Conservation (phyloP, 2,329 filamentous ascomycete genomes). For the Phyllachora maydis region DNA sequence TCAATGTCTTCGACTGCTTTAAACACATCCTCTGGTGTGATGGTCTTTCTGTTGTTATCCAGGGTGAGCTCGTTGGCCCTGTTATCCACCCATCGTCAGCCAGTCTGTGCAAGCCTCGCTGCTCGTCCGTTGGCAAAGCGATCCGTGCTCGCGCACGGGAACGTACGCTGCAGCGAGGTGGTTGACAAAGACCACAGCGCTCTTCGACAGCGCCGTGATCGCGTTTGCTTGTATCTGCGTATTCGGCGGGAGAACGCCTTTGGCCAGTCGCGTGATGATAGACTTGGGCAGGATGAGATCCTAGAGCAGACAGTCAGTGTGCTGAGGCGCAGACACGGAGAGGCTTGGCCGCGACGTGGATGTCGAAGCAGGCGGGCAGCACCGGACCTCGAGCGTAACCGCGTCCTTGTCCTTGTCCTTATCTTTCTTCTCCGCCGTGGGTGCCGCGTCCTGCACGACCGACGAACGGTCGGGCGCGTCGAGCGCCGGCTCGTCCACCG, state of each 20-base stretch:
- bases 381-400: slow-evolving; percentile 29
- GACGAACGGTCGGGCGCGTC: neutral
- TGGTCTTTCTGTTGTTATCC: slow-evolving; percentile 53
- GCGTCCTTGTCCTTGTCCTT: slow-evolving; percentile 15
- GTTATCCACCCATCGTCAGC: slow-evolving; percentile 1
- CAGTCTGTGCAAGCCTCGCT: no score
- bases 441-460: slow-evolving; percentile 3
- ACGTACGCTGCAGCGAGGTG: slow-evolving; percentile 57
- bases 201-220: slow-evolving; percentile 58
- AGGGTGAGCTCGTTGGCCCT: slow-evolving; percentile 57
- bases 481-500: no score
- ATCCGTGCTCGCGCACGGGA: no score
- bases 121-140: neutral
- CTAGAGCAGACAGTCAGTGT: slow-evolving; percentile 22
- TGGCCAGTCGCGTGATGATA: slow-evolving; percentile 60
- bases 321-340: no score
- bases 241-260: slow-evolving; percentile 60
- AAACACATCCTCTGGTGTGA: slow-evolving; percentile 56
- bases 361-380: neutral
- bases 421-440: slow-evolving; percentile 6
- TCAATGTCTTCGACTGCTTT: slow-evolving; percentile 59
- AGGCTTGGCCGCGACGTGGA: slow-evolving; percentile 1
- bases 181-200: slow-evolving; percentile 67
- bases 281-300: slow-evolving; percentile 63
- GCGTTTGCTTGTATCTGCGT: slow-evolving; percentile 73